A percentile compares a stretch with the other conserved stretches of the same genome.
Conservation (phyloP, 805 yeast species). For the Candida peoriensis region DNA sequence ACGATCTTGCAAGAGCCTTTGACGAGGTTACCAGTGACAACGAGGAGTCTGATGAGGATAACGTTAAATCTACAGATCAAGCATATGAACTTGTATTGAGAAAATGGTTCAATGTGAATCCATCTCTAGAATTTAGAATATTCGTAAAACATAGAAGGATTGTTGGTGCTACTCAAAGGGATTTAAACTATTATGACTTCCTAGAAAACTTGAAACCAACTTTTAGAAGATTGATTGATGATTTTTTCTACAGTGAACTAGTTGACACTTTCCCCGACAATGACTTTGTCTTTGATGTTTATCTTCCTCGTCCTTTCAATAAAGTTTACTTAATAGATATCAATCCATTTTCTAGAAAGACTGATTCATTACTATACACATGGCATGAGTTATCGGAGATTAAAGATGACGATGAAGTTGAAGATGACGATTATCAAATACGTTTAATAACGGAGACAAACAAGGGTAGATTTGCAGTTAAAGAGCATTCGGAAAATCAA, state of each 20-base stretch:
- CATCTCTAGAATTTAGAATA: conserved; percentile 87
- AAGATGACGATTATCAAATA: conserved; percentile 38
- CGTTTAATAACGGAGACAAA: conserved; percentile 67
- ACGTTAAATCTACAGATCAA: conserved; percentile 19
- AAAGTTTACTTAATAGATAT: conserved; percentile 73
- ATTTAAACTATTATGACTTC: conserved; percentile 75
- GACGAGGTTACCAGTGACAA: conserved; percentile 36
- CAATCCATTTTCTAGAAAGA: conserved; percentile 75
- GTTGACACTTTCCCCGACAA: conserved; percentile 46
- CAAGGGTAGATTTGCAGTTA: conserved; percentile 68
- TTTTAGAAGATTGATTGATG: conserved; percentile 42
- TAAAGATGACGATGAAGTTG: conserved; percentile 26
- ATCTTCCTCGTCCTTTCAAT: conserved; percentile 69
- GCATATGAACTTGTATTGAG: conserved; percentile 67
- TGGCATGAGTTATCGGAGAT: conserved; percentile 70
- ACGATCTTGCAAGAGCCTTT: conserved; percentile 75
- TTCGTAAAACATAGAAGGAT: conserved; percentile 63
- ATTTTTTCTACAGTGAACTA: conserved; percentile 48
- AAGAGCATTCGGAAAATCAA: conserved; percentile 84
- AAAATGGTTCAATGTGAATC: conserved; percentile 79
- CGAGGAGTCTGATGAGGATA: conserved; percentile 17
- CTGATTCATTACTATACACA: conserved; percentile 73
- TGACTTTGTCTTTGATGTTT: conserved; percentile 71
- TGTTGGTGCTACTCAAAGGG: conserved; percentile 80
- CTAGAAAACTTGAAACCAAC: conserved; percentile 46